These are phyloP conservation scores for Senna siamea DNA, from an alignment of 306 rosid species.

Conservation along the genomic window DNA sequence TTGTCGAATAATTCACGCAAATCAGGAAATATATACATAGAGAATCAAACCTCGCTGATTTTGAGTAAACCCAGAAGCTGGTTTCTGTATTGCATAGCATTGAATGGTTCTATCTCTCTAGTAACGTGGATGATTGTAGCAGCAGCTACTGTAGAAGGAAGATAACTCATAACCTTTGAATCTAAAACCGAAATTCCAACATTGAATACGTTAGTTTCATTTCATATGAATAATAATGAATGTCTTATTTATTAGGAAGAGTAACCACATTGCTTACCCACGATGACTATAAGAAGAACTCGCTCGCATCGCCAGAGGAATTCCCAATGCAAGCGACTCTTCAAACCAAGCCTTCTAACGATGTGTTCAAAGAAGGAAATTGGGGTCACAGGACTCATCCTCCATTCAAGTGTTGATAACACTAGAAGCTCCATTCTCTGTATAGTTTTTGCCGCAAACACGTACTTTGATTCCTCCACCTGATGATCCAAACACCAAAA, in stretches of 20 bases:
- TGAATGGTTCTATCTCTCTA: constrained; percentile 67
- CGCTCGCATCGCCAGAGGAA: constrained; percentile 74
- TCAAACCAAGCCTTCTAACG: constrained; percentile 75
- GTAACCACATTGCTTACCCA: constrained; percentile 53
- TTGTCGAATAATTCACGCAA: constrained; percentile 26
- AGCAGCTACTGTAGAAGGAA: constrained; percentile 85
- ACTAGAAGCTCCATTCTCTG: constrained; percentile 97
- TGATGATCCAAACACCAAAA: constrained; percentile 25
- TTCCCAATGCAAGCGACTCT: constrained; percentile 78
- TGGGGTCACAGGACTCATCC: constrained; percentile 92
- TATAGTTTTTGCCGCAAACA: constrained; percentile 82
- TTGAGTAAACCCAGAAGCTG: constrained; percentile 71
- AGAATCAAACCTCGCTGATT: constrained; percentile 81
- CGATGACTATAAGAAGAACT: constrained; percentile 64
- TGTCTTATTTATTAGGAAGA: no score
- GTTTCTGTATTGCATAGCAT: constrained; percentile 62
- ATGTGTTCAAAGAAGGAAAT: constrained; percentile 84
- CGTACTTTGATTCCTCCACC: constrained; percentile 77
- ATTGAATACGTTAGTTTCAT: no score
- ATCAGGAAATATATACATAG: no score
- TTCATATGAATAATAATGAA: no score
- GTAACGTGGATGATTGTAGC: constrained; percentile 82
- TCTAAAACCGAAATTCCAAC: constrained; percentile 49
- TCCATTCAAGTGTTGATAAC: constrained; percentile 85
- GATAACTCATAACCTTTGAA: constrained; percentile 60